A percentile compares a stretch with the other conserved stretches of the same genome.
Conservation (phyloP, 2,329 filamentous ascomycete genomes). For the Gnomoniopsis smithogilvyi region DNA sequence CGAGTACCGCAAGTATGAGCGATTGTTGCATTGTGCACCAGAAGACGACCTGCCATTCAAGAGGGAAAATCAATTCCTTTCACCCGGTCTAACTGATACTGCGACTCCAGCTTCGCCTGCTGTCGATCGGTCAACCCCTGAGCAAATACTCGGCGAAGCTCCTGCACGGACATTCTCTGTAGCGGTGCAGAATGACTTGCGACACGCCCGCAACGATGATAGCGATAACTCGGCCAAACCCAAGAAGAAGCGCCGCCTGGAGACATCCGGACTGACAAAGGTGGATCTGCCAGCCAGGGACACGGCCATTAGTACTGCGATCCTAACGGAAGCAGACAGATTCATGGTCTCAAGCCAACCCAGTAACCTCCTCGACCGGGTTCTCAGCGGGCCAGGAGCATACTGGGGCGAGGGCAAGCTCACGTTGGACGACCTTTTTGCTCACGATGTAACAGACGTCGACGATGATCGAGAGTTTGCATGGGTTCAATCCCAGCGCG, state of each 20-base stretch:
- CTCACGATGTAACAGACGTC: not conserved
- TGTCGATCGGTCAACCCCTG: not conserved
- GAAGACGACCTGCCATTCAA: conserved; percentile 12
- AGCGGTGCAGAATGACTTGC: not conserved
- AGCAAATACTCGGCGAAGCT: not conserved
- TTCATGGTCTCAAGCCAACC: not conserved
- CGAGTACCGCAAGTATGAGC: conserved; percentile 39
- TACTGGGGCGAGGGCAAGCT: conserved; percentile 36
- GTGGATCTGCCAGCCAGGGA: conserved; percentile 1
- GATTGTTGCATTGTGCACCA: conserved; percentile 26
- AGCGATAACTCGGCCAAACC: not conserved
- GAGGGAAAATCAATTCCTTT: not conserved
- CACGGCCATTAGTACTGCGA: conserved; percentile 15
- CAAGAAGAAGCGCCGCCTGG: conserved; percentile 29
- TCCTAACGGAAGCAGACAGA: conserved; percentile 9
- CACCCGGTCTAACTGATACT: not conserved
- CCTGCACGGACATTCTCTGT: not conserved
- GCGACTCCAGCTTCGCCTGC: not conserved
- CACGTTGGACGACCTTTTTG: conserved; percentile 11
- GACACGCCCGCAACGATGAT: not conserved
- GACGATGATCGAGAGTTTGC: conserved; percentile 24
- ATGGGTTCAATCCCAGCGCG: conserved; percentile 21
- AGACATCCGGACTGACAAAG: conserved; percentile 24
- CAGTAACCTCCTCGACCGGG: not conserved
- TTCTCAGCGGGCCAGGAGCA: conserved; percentile 18